Conservation (phyloP, 495 filamentous ascomycete genomes). For the Penicillium manginii region DNA sequence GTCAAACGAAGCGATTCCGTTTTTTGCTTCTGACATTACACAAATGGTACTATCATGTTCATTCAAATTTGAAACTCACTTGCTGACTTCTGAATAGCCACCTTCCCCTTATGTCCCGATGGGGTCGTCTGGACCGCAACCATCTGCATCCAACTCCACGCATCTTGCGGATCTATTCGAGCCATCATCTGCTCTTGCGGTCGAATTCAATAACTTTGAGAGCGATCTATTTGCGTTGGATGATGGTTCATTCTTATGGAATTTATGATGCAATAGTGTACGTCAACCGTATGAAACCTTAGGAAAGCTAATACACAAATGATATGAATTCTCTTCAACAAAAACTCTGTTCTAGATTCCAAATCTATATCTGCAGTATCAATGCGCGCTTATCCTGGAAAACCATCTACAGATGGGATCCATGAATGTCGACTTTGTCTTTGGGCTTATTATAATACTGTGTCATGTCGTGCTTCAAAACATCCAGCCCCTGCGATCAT, state of each 20-base stretch:
- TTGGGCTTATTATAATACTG: conserved; percentile 28
- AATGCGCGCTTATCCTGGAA: not conserved
- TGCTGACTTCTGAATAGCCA: not conserved
- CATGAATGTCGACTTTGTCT: not conserved
- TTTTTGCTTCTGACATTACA: not conserved
- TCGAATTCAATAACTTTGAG: conserved; percentile 27
- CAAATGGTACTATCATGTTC: not conserved
- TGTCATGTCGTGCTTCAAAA: conserved; percentile 36
- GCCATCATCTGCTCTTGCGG: conserved; percentile 20
- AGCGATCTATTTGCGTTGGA: conserved; percentile 28
- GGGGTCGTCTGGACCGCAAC: not conserved
- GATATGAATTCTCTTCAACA: too few relatives aligned
- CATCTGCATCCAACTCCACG: not conserved
- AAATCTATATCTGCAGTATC: too few relatives aligned
- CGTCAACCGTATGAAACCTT: too few relatives aligned
- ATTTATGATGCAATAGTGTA: conserved; percentile 11
- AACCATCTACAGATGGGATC: conserved; percentile 8
- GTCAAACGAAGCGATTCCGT: not conserved
- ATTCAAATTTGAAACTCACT: not conserved
- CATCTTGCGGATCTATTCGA: conserved; percentile 1
- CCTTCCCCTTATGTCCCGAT: not conserved
- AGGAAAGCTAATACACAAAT: too few relatives aligned
- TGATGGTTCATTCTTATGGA: conserved; percentile 28
- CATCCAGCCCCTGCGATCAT: conserved; percentile 28
- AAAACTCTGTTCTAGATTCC: too few relatives aligned